phyloP scores from a whole-genome alignment of 2,329 filamentous ascomycete species.

The Ascochyta rabiei region DNA sequence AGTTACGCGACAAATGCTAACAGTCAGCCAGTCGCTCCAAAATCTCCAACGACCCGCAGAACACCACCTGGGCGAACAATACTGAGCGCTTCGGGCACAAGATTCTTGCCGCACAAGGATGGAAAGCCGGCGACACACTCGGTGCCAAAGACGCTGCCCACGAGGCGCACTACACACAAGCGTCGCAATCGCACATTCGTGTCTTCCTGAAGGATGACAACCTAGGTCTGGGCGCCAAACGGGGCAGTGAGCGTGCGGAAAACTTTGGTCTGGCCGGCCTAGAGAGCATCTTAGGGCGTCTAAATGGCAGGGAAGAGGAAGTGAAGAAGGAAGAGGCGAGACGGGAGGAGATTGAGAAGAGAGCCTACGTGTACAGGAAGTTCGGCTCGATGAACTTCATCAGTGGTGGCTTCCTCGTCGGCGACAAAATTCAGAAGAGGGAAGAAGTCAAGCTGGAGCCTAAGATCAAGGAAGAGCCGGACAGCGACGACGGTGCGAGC shows the following conservation, averaged over 20 bases:
- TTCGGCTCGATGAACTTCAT: constrained; percentile 87
- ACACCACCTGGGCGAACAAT: constrained; percentile 88
- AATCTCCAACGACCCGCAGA: constrained; percentile 91
- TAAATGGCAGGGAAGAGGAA: constrained; percentile 86
- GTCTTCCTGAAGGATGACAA: constrained; percentile 89
- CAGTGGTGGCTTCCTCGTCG: constrained; percentile 74
- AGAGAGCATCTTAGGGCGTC: constrained; percentile 80
- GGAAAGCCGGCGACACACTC: constrained; percentile 83
- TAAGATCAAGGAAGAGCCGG: constrained; percentile 52
- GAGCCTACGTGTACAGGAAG: constrained; percentile 74
- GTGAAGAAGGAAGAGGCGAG: constrained; percentile 72
- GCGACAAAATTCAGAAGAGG: constrained; percentile 50
- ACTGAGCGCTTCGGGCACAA: constrained; percentile 85
- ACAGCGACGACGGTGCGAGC: constrained; percentile 34
- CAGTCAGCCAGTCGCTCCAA: constrained; percentile 62
- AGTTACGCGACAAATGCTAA: constrained; percentile 16
- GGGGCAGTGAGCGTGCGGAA: constrained; percentile 69
- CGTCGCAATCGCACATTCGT: constrained; percentile 83
- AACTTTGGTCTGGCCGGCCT: constrained; percentile 87
- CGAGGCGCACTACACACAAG: constrained; percentile 75
- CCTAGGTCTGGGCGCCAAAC: constrained; percentile 83
- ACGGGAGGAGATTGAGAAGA: constrained; percentile 72
- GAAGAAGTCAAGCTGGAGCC: constrained; percentile 48
- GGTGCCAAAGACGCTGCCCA: constrained; percentile 79
- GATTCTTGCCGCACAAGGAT: constrained; percentile 87